These are phyloP conservation scores for Entrophospora sp. DNA, from an alignment of 192 early-diverging fungal genomes.

Conservation along the genomic window DNA sequence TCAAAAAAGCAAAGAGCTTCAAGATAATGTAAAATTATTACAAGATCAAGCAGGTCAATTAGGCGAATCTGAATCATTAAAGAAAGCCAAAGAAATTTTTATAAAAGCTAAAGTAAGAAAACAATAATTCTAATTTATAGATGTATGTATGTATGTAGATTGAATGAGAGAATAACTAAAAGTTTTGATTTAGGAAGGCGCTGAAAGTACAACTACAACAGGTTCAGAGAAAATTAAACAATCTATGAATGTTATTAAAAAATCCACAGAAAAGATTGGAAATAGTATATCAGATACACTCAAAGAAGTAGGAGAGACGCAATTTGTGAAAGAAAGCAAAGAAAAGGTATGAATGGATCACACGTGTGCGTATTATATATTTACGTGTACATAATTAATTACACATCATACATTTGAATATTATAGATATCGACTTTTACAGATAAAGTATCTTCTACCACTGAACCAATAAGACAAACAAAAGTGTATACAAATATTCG, in stretches of 20 bases:
- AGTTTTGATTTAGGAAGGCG: slow-evolving; percentile 28
- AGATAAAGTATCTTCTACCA: slow-evolving; percentile 54
- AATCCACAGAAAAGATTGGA: slow-evolving; percentile 66
- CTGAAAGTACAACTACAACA: slow-evolving; percentile 26
- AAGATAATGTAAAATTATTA: slow-evolving; percentile 84
- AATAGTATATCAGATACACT: slow-evolving; percentile 51
- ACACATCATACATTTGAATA: not conserved
- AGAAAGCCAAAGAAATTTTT: slow-evolving; percentile 70
- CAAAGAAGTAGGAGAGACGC: slow-evolving; percentile 60
- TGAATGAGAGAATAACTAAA: not conserved
- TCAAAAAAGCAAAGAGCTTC: slow-evolving; percentile 89
- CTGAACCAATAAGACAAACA: slow-evolving; percentile 60
- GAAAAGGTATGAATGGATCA: slow-evolving; percentile 45
- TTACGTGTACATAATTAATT: not conserved
- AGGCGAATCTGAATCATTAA: slow-evolving; percentile 78
- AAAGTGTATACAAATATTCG: slow-evolving; percentile 54
- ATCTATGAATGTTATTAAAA: slow-evolving; percentile 55
- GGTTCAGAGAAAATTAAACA: slow-evolving; percentile 45
- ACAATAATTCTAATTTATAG: not conserved
- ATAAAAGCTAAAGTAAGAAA: slow-evolving; percentile 44
- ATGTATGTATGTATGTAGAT: not conserved
- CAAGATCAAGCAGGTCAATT: slow-evolving; percentile 74
- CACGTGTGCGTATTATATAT: not conserved
- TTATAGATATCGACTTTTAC: slow-evolving; percentile 48
- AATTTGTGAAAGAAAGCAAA: slow-evolving; percentile 71